Percentiles rank a stretch among this genome's conserved stretches.
Evolutionary conservation across 1,139 yeast genomes (phyloP).

Genomic region (Kodamaea fungicola): DNA sequence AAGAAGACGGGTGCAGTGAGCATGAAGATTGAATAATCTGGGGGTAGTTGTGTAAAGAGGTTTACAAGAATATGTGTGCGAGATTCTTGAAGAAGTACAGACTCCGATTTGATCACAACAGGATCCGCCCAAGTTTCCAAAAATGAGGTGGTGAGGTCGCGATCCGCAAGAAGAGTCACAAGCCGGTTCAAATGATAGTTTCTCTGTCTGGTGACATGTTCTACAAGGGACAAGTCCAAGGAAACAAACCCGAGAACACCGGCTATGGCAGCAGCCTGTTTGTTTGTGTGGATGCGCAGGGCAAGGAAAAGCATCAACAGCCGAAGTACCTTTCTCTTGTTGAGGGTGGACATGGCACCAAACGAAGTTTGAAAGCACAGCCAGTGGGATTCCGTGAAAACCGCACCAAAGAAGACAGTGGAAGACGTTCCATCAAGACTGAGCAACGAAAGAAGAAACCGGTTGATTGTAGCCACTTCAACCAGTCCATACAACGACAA

Average conservation of each 20-base stretch:
- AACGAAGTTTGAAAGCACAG: constrained; percentile 15
- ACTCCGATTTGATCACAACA: constrained; percentile 25
- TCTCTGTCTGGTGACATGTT: constrained; percentile 13
- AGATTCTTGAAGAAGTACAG: constrained; percentile 31
- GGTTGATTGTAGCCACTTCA: constrained; percentile 13
- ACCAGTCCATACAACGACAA: constrained; percentile 10
- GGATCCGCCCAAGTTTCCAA: constrained; percentile 32
- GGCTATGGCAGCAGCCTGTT: too few relatives aligned
- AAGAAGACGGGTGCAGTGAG: constrained; percentile 30
- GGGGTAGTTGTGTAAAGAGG: constrained; percentile 20
- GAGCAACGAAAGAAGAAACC: constrained; percentile 23
- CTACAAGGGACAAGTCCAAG: constrained; percentile 11
- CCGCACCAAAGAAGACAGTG: constrained; percentile 19
- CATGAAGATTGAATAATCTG: constrained; percentile 15
- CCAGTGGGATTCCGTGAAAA: constrained; percentile 23
- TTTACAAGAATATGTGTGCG: constrained; percentile 33
- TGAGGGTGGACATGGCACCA: constrained; percentile 24
- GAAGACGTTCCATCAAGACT: constrained; percentile 19
- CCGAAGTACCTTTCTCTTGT: constrained; percentile 19
- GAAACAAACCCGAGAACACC: too few relatives aligned
- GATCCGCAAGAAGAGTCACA: constrained; percentile 5
- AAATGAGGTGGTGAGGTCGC: background rate
- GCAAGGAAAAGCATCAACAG: background rate
- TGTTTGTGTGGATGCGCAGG: too few relatives aligned
- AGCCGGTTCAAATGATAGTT: constrained; percentile 14